Percentiles rank a stretch among this genome's conserved stretches.
Conservation (phyloP, 495 filamentous ascomycete genomes). For the Penicillium bialowiezense region DNA sequence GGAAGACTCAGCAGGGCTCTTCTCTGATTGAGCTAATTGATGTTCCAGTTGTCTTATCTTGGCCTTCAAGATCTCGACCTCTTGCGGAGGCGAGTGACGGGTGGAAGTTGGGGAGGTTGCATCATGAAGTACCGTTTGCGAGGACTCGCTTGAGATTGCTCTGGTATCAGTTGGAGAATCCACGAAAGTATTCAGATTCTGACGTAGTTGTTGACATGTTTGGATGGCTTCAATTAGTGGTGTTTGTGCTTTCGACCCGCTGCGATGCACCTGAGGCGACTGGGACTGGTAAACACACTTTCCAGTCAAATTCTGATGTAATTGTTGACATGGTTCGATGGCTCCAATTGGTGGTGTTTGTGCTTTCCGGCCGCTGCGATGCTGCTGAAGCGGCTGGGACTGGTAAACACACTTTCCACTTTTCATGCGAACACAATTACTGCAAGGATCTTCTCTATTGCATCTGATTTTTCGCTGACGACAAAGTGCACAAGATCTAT, state of each 20-base stretch:
- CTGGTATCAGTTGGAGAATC: not conserved
- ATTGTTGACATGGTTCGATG: not conserved
- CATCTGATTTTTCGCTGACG: constrained; percentile 50
- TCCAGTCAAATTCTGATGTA: not conserved
- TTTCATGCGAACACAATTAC: constrained; percentile 47
- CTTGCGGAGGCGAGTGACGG: constrained; percentile 26
- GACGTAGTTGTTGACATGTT: not conserved
- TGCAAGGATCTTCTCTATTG: constrained; percentile 47
- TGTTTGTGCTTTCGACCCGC: not conserved
- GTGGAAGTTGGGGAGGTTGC: constrained; percentile 26
- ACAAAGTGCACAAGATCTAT: constrained; percentile 45
- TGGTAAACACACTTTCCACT: constrained; percentile 42
- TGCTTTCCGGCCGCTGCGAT: not conserved
- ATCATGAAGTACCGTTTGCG: constrained; percentile 12
- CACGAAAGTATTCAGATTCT: not conserved
- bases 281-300: constrained; percentile 40
- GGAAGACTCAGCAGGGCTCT: constrained; percentile 2
- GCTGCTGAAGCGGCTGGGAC: constrained; percentile 12
- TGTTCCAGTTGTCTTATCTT: constrained; percentile 46
- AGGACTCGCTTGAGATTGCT: constrained; percentile 7
- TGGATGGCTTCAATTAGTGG: not conserved
- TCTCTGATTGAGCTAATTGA: constrained; percentile 30
- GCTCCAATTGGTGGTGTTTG: not conserved
- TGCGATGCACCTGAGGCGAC: constrained; percentile 8
- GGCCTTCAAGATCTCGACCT: constrained; percentile 35